Conservation (phyloP, 2,329 filamentous ascomycete species). For the Neobulgaria alba region DNA sequence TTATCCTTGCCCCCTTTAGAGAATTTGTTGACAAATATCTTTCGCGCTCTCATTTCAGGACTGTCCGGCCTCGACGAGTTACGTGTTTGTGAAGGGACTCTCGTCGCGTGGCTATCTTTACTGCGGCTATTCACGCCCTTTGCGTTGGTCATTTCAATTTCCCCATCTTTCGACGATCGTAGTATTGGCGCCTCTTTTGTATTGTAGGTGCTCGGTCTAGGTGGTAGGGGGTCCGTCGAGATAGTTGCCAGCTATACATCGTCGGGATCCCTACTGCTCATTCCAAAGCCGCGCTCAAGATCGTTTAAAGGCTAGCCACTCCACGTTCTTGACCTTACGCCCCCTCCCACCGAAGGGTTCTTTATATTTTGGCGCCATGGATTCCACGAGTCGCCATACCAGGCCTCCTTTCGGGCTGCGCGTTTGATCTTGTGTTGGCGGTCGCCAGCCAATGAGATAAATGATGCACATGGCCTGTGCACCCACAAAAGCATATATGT, state of each 20-base stretch:
- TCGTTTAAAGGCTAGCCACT: background rate
- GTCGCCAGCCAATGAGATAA: too few relatives aligned
- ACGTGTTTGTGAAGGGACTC: slow-evolving; percentile 4
- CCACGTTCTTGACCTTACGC: slow-evolving; percentile 17
- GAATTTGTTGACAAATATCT: slow-evolving; percentile 15
- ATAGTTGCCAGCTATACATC: background rate
- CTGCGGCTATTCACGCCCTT: too few relatives aligned
- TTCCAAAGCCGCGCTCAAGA: too few relatives aligned
- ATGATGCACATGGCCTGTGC: too few relatives aligned
- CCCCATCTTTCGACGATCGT: slow-evolving; percentile 9
- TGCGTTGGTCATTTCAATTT: slow-evolving; percentile 12
- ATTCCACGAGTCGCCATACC: slow-evolving; percentile 26
- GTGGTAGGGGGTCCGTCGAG: background rate
- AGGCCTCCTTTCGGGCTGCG: slow-evolving; percentile 26
- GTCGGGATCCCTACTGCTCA: slow-evolving; percentile 10
- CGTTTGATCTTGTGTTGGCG: slow-evolving; percentile 24
- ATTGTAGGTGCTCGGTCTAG: too few relatives aligned
- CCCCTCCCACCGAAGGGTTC: background rate
- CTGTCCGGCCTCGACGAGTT: slow-evolving; percentile 10
- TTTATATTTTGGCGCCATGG: slow-evolving; percentile 20
- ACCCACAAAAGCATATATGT: too few relatives aligned
- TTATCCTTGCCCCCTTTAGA: slow-evolving; percentile 10
- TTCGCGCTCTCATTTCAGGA: slow-evolving; percentile 15
- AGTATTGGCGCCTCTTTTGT: too few relatives aligned
- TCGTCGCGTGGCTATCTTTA: slow-evolving; percentile 12